Evolutionary conservation across 306 rosid species (phyloP), one percentile per base, ranked within the genome.

Genomic region (Vigna angularis): DNA sequence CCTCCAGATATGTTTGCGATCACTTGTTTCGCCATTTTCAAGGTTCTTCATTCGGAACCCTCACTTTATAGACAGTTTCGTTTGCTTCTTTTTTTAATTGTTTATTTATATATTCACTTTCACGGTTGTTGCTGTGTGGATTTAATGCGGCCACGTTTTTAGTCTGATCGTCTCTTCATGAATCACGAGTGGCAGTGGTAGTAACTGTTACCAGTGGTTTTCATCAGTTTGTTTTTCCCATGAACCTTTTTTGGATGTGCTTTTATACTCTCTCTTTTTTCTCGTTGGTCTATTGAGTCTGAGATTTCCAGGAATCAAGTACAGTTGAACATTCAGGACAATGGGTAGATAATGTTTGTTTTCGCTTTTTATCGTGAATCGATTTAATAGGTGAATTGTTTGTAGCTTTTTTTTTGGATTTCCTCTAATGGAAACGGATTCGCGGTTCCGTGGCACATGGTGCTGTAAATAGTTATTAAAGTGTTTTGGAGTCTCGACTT

Each of bases 1-100:
- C 94, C 0, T 78, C 97, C 36, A 83, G 91, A 56, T 90, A 78
- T 58, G 91, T 90, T 0, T 92, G 94, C 66, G 93, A 92, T 61
- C 82, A 88, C 85, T 78, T 92, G 72, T 88, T 87, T 74, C 82
- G 70, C 69, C 86, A 88, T 83, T 92, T 92, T 52, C 88, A 77
- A 88, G 97, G 97, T 92, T 85, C 82, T 72, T 81, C 52, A 49
- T 80, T 50, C 76, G 6, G 34, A 5, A 36, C 55, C 9, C 51
- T 74, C 18, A 5, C 36, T 77, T 16, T 72, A 15, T 66, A 53
- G 14, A n/a, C 62, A 15, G n/a, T 47, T 67, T 48, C 14, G 14
- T 28, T 61, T 42, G 12, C 32, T 30, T 30, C 32, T 42, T 9
- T 42, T 11, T 42, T 42, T 8, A 42, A 36, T 36, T 36, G 3